Evolutionary conservation across 2,329 filamentous ascomycete genomes (phyloP).

Genomic region (Paecilomyces niveus): DNA sequence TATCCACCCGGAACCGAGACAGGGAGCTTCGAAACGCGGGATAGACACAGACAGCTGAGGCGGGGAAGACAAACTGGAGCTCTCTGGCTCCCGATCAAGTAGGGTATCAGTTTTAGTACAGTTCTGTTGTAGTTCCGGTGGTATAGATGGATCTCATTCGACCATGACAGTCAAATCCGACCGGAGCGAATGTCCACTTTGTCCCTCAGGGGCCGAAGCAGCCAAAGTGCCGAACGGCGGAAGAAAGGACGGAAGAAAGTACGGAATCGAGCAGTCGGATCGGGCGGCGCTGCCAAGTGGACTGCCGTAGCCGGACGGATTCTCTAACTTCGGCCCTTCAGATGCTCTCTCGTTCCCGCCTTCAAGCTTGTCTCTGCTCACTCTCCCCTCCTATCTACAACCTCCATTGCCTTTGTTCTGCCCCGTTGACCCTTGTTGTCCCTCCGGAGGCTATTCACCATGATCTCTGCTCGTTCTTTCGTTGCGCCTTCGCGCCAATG

Average conservation of each 20-base stretch:
- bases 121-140: too few relatives aligned
- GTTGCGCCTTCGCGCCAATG: constrained; percentile 72
- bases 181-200: not conserved
- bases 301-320: not conserved
- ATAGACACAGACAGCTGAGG: not conserved
- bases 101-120: not conserved
- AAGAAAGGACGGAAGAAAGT: constrained; percentile 3
- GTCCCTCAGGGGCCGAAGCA: constrained; percentile 1
- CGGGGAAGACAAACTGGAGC: not conserved
- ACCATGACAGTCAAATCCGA: not conserved
- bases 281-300: constrained; percentile 14
- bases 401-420: constrained; percentile 5
- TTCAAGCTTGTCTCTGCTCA: constrained; percentile 8
- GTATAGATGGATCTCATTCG: too few relatives aligned
- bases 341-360: constrained; percentile 1
- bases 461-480: constrained; percentile 77
- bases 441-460: constrained; percentile 42
- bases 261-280: constrained; percentile 10
- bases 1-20: not conserved
- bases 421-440: constrained; percentile 21
- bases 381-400: constrained; percentile 2
- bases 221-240: constrained; percentile 10
- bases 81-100: not conserved
- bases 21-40: not conserved
- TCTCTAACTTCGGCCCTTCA: not conserved